Evolutionary conservation across 176 grass and related monocot genomes (phyloP).

Genomic region (Canna indica): DNA sequence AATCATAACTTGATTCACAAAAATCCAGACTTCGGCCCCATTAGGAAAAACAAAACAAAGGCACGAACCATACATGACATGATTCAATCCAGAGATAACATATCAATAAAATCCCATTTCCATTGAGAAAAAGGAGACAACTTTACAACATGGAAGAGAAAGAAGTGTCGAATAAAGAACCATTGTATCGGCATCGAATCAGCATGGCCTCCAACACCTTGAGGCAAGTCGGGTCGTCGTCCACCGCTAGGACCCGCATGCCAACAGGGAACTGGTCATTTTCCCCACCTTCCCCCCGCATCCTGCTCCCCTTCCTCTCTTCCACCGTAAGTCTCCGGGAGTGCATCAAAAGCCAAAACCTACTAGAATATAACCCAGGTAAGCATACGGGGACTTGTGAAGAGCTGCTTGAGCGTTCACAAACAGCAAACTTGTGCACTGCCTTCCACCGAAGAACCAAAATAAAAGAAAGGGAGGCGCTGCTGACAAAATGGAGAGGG

Average conservation of each 20-base stretch:
- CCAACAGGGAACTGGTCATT: constrained; percentile 59
- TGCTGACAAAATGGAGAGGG: no score
- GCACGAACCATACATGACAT: neutral
- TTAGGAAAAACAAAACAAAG: neutral
- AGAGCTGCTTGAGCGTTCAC: no score
- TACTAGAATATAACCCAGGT: no score
- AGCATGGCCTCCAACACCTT: constrained; percentile 46
- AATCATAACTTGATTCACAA: neutral
- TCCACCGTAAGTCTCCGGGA: constrained; percentile 23
- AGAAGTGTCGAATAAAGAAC: constrained; percentile 6
- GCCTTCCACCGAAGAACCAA: no score
- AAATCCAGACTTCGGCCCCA: neutral
- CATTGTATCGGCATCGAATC: constrained; percentile 39
- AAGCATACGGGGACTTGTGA: no score
- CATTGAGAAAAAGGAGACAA: neutral
- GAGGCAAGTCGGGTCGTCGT: constrained; percentile 59
- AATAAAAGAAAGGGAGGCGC: no score
- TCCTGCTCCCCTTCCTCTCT: constrained; percentile 11
- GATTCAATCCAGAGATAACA: no score
- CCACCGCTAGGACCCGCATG: constrained; percentile 80
- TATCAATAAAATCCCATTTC: neutral
- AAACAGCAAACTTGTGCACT: no score
- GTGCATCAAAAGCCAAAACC: neutral
- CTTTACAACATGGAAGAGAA: neutral
- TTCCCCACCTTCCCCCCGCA: constrained; percentile 15